Evolutionary conservation across 352 stramenopile genomes (phyloP), one percentile per base, ranked within the genome.

Genomic region (Lagenidium giganteum): DNA sequence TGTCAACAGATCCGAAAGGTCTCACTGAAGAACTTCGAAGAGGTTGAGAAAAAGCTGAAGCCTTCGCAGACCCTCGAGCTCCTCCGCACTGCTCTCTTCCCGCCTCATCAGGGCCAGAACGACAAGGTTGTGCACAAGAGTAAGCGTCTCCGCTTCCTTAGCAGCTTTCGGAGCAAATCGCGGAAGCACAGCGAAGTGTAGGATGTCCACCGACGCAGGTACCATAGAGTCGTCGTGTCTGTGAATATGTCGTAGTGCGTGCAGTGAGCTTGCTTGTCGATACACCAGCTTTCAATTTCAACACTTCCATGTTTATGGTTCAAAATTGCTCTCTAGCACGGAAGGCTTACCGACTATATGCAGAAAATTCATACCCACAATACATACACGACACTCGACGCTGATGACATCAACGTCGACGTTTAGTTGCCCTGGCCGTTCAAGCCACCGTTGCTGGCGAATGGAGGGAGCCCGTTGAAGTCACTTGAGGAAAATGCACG

Each of bases 1-100:
- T n/a, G n/a, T 20, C 0, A n/a, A 23, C 40, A 84, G 71, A 89
- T 93, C 42, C 74, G 77, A 7, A 65, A 58, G 3, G 51, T 91
- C 8, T 61, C 73, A 6, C 56, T 79, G 44, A 91, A 93, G 47
- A 89, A 94, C 42, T 42, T 93, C 12, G 57, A 64, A 9, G 65
- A 78, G 35, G 87, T 94, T 42, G 76, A 74, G 28, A 80, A 73
- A 23, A 85, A 86, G 26, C 47, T 92, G 5, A 59, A 60, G 11
- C 44, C 59, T 0, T 68, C 58, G 7, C 56, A 72, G 6, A 73
- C 70, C 2, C 39, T 58, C 1, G 67, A 75, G 28, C 76, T 76
- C 45, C 72, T 91, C 36, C 48, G 63, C 2, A 52, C 61, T 2
- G 66, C 84, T 31, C 46, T 88, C 12, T n/a, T n/a, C n/a, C n/a